A percentile compares a stretch with the other conserved stretches of the same genome.
Evolutionary conservation across 2,329 filamentous ascomycete genomes (phyloP).

Genomic region (Onygena corvina): DNA sequence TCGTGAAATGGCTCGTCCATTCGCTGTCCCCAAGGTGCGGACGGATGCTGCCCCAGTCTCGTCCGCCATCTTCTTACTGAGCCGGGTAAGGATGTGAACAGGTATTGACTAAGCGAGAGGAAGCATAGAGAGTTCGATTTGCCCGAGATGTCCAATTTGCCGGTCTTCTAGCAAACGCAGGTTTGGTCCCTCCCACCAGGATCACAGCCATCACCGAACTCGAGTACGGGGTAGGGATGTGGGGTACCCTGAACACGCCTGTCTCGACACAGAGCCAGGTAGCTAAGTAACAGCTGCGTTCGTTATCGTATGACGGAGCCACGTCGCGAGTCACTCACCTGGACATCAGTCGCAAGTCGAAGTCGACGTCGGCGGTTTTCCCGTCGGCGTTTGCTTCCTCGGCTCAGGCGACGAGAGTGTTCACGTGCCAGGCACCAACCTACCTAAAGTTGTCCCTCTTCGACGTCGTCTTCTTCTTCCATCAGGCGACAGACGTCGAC

Average conservation of each 20-base stretch:
- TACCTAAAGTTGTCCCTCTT: neutral
- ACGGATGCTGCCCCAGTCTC: neutral
- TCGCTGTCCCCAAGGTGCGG: neutral
- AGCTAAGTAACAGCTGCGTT: no score
- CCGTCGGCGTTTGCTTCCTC: neutral
- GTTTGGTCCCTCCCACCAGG: no score
- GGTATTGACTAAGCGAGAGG: neutral
- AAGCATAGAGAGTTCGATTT: neutral
- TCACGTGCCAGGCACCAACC: slow-evolving; percentile 1
- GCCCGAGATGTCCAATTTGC: no score
- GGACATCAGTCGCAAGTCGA: no score
- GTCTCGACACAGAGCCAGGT: neutral
- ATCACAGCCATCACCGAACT: no score
- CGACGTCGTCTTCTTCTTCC: neutral
- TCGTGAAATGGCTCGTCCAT: neutral
- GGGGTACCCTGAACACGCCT: no score
- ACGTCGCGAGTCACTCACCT: no score
- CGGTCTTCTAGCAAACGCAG: neutral
- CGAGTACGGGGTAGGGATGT: no score
- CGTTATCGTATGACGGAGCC: no score
- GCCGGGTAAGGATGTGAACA: no score
- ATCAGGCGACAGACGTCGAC: neutral
- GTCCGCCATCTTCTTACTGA: no score
- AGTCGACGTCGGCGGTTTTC: no score
- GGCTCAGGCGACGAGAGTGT: neutral